Percentiles rank a stretch among this genome's conserved stretches.
These are phyloP conservation scores for Fusarium goolgardi DNA, from an alignment of 2,329 filamentous ascomycete genomes.

Conservation along the genomic window DNA sequence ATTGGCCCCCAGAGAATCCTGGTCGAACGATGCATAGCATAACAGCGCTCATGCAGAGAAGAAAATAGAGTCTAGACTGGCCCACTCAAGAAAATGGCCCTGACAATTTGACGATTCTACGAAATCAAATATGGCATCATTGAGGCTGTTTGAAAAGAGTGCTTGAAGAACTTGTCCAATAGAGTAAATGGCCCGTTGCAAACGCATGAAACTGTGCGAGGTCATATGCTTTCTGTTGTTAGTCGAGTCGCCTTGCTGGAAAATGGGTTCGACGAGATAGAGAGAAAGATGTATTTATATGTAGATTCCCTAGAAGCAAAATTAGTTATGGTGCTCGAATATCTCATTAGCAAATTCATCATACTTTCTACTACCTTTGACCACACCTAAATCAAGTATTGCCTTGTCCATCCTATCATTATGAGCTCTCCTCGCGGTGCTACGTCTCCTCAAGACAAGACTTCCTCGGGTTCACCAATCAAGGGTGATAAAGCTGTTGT, in stretches of 20 bases:
- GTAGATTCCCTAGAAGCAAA: background rate
- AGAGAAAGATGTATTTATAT: background rate
- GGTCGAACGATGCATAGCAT: no score
- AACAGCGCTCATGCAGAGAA: no score
- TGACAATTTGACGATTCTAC: fast-evolving
- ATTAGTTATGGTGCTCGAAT: background rate
- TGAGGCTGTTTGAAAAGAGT: background rate
- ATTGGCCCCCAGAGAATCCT: background rate
- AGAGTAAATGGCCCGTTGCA: background rate
- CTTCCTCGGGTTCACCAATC: no score
- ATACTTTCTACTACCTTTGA: no score
- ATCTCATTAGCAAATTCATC: background rate
- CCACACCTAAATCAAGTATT: background rate
- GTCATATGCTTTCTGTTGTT: no score
- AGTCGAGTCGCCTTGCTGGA: background rate
- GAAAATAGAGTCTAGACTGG: background rate
- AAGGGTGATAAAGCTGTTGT: fast-evolving
- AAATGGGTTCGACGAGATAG: no score
- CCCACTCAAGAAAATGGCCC: slow-evolving; percentile 1
- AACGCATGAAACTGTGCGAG: fast-evolving
- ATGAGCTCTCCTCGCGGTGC: background rate
- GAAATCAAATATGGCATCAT: background rate
- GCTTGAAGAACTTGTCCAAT: background rate
- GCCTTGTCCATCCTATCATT: no score
- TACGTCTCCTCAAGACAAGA: no score